Conservation (phyloP, 2,329 filamentous ascomycete species). For the Beauveria sp. region DNA sequence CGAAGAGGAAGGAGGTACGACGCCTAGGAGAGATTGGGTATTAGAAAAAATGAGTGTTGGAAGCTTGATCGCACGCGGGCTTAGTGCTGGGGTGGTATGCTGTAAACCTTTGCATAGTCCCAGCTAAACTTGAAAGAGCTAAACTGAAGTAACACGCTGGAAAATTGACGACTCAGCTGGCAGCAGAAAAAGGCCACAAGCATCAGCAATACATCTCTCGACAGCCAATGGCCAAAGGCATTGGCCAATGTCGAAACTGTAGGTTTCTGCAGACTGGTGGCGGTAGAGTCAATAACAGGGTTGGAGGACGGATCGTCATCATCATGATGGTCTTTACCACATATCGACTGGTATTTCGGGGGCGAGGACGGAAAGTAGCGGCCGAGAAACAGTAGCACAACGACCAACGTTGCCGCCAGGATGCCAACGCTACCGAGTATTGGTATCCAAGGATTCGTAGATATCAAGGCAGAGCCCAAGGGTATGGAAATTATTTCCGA, state of each 20-base stretch:
- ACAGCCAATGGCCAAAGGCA: background rate
- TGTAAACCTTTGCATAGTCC: background rate
- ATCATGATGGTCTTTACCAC: background rate
- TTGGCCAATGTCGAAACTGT: background rate
- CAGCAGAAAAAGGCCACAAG: background rate
- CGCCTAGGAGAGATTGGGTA: conserved; percentile 3
- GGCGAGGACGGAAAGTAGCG: background rate
- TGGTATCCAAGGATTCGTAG: background rate
- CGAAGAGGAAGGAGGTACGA: conserved; percentile 15
- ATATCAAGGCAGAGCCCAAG: background rate
- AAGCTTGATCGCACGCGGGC: background rate
- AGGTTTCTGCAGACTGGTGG: background rate
- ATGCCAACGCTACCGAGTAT: background rate
- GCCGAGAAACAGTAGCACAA: background rate
- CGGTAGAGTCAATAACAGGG: background rate
- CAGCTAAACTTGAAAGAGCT: background rate
- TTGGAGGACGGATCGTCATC: background rate
- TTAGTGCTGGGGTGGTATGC: background rate
- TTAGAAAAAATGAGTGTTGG: background rate
- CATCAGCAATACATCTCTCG: background rate
- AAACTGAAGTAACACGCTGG: background rate
- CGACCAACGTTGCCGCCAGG: background rate
- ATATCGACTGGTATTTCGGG: background rate
- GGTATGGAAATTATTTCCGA: background rate
- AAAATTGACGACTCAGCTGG: background rate